Percentiles rank a stretch among this genome's conserved stretches.
These are phyloP conservation scores for Yamadazyma friedrichii DNA, from an alignment of 1,139 yeast genomes.

Conservation along the genomic window DNA sequence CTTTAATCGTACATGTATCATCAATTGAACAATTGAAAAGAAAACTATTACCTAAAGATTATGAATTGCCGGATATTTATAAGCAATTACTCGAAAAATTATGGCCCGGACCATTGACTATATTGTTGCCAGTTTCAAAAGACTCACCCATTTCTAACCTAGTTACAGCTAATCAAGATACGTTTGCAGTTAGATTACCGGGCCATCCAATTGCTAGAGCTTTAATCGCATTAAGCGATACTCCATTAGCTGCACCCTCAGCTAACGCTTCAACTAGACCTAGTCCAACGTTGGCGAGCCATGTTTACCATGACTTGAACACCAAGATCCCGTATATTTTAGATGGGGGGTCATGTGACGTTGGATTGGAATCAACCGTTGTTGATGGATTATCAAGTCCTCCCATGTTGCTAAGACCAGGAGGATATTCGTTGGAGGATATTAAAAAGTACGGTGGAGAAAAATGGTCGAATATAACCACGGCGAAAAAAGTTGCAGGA, in stretches of 20 bases:
- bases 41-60: constrained; percentile 44
- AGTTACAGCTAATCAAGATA: constrained; percentile 84
- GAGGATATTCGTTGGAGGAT: constrained; percentile 84
- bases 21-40: constrained; percentile 70
- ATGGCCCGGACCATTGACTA: constrained; percentile 98
- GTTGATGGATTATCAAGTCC: constrained; percentile 84
- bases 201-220: constrained; percentile 88
- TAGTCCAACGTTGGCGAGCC: constrained; percentile 85
- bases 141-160: constrained; percentile 59
- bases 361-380: constrained; percentile 93
- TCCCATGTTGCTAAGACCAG: constrained; percentile 89
- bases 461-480: constrained; percentile 58
- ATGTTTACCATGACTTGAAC: constrained; percentile 75
- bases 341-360: constrained; percentile 89
- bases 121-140: constrained; percentile 65
- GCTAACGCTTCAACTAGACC: constrained; percentile 97
- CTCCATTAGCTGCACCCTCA: constrained; percentile 95
- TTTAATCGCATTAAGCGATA: constrained; percentile 77
- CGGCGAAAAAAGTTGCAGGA: constrained; percentile 68
- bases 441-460: constrained; percentile 62
- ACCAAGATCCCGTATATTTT: constrained; percentile 81
- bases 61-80: constrained; percentile 65
- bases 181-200: constrained; percentile 92
- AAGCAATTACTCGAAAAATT: constrained; percentile 58
- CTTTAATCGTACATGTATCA: constrained; percentile 85